Percentiles rank a stretch among this genome's conserved stretches.
Conservation (phyloP, 1,284 basidiomycete species). For the Rhodotorula glutinis region DNA sequence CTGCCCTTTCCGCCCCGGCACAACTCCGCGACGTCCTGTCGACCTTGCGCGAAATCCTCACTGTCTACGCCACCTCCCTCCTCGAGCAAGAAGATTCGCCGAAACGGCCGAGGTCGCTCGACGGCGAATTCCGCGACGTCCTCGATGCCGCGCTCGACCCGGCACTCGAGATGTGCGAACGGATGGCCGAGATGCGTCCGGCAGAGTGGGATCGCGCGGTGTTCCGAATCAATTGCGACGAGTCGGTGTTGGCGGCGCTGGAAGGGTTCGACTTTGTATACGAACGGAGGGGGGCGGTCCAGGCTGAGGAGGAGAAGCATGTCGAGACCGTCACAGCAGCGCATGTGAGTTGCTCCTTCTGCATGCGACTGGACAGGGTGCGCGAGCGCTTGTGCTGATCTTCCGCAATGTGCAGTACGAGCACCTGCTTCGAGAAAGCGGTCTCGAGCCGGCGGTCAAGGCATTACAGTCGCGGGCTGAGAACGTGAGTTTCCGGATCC, state of each 20-base stretch:
- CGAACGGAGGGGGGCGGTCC: constrained; percentile 60
- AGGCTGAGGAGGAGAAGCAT: constrained; percentile 61
- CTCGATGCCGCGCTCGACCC: constrained; percentile 79
- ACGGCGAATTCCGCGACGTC: constrained; percentile 64
- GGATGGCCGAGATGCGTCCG: constrained; percentile 60
- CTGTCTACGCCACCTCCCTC: constrained; percentile 78
- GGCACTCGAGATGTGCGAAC: constrained; percentile 68
- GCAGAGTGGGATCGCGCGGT: constrained; percentile 70
- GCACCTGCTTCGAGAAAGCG: constrained; percentile 68
- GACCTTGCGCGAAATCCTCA: constrained; percentile 79
- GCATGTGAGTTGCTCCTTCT: constrained; percentile 61
- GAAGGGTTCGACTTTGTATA: constrained; percentile 58
- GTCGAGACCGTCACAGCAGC: constrained; percentile 68
- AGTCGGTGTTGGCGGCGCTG: constrained; percentile 65
- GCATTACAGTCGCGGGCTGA: constrained; percentile 60
- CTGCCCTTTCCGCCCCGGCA: constrained; percentile 70
- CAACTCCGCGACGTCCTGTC: constrained; percentile 75
- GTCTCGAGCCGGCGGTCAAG: constrained; percentile 63
- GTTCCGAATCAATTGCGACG: constrained; percentile 78
- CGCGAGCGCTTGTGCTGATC: too few relatives aligned
- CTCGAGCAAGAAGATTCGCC: constrained; percentile 52
- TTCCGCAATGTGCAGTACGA: constrained; percentile 57
- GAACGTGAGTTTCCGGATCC: constrained; percentile 42
- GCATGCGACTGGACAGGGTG: too few relatives aligned
- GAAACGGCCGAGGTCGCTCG: constrained; percentile 43